Conservation (phyloP, 2,329 filamentous ascomycete genomes). For the Arthrocladium fulminans region DNA sequence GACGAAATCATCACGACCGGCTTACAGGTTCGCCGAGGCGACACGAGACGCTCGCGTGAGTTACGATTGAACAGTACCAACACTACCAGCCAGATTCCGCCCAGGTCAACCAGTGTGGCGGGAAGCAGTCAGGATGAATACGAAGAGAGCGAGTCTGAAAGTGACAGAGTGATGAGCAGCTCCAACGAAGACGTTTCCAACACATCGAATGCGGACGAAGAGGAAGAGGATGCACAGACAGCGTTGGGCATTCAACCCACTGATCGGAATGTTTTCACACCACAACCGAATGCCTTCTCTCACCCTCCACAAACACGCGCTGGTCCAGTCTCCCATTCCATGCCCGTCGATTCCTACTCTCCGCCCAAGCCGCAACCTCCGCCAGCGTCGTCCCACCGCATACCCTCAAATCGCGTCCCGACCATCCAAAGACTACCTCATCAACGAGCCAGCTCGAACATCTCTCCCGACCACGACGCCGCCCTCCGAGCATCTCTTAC, state of each 20-base stretch:
- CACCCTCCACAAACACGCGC: slow-evolving; percentile 59
- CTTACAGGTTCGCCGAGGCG: slow-evolving; percentile 58
- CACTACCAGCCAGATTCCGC: slow-evolving; percentile 30
- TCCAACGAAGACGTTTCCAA: slow-evolving; percentile 50
- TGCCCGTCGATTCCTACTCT: slow-evolving; percentile 38
- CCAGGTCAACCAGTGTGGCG: slow-evolving; percentile 38
- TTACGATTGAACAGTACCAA: slow-evolving; percentile 33
- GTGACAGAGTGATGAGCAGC: slow-evolving; percentile 60
- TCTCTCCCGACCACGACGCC: slow-evolving; percentile 76
- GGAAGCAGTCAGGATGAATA: slow-evolving; percentile 87
- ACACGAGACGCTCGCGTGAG: slow-evolving; percentile 54
- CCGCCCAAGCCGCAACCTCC: slow-evolving; percentile 20
- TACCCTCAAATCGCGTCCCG: slow-evolving; percentile 17
- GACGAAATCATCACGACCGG: slow-evolving; percentile 91
- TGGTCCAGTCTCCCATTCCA: slow-evolving; percentile 30
- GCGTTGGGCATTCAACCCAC: slow-evolving; percentile 61
- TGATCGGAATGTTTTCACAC: slow-evolving; percentile 53
- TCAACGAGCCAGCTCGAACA: slow-evolving; percentile 34
- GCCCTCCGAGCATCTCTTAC: slow-evolving; percentile 88
- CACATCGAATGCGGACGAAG: slow-evolving; percentile 33
- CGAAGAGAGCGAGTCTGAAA: slow-evolving; percentile 85
- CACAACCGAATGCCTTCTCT: slow-evolving; percentile 86
- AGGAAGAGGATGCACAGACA: slow-evolving; percentile 71
- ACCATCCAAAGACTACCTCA: slow-evolving; percentile 23
- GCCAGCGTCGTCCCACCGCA: slow-evolving; percentile 12